Conservation (phyloP, 108 stramenopile species). For the Craspedostauros australis region DNA sequence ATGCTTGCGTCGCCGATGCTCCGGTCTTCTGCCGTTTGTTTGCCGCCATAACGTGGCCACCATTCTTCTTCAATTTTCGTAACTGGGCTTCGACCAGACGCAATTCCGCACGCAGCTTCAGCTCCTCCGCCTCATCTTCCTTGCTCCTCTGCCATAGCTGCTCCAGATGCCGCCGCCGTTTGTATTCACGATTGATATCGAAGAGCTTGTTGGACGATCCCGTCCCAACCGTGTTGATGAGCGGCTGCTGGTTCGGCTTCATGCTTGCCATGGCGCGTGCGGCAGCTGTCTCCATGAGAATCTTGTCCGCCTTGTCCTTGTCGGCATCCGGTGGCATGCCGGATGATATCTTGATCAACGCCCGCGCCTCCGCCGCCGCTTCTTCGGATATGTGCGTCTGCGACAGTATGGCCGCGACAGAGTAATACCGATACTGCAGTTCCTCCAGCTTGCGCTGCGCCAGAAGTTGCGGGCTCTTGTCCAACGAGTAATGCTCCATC, state of each 20-base stretch:
- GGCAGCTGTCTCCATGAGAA: constrained; percentile 44
- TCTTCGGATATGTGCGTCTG: constrained; percentile 45
- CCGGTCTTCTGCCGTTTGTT: background rate
- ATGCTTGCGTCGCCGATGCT: background rate
- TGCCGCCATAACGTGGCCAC: constrained; percentile 58
- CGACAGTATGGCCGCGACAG: constrained; percentile 59
- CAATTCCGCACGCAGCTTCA: constrained; percentile 65
- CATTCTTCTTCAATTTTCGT: constrained; percentile 75
- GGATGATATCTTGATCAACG: no score
- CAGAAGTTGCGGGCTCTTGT: background rate
- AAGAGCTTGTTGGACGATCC: constrained; percentile 69
- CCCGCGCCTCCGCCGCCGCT: constrained; percentile 25
- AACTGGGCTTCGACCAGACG: constrained; percentile 69
- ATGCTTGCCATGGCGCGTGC: constrained; percentile 37
- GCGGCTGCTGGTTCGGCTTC: constrained; percentile 35
- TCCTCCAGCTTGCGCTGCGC: constrained; percentile 66
- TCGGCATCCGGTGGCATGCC: constrained; percentile 3
- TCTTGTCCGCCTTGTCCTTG: constrained; percentile 11
- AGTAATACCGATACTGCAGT: constrained; percentile 88
- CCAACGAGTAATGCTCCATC: constrained; percentile 19
- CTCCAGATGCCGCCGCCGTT: constrained; percentile 64
- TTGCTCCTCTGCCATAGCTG: constrained; percentile 72
- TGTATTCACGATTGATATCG: constrained; percentile 65
- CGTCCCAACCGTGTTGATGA: constrained; percentile 39
- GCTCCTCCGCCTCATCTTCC: constrained; percentile 79